Conservation (phyloP, 371 early-diverging fungal genomes). For the Funneliformis caledonium region DNA sequence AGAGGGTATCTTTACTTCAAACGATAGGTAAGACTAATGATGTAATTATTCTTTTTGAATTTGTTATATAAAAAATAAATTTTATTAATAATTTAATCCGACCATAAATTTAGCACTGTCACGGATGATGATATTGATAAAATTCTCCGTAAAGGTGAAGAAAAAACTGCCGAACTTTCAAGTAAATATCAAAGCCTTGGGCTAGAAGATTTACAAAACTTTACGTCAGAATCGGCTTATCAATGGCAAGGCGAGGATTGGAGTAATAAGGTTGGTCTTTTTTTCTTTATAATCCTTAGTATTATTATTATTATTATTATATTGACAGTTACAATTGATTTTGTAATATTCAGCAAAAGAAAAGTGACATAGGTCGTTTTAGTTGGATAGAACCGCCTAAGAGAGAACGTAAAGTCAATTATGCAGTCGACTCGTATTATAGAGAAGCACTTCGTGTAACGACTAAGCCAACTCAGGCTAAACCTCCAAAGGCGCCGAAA, state of each 20-base stretch:
- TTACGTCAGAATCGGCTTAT: conserved; percentile 80
- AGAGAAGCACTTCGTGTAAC: conserved; percentile 74
- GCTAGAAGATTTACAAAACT: conserved; percentile 88
- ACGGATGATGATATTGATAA: conserved; percentile 87
- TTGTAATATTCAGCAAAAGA: not conserved
- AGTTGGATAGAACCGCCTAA: conserved; percentile 90
- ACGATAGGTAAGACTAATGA: conserved; percentile 49
- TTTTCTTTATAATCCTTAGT: not conserved
- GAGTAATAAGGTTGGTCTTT: conserved; percentile 55
- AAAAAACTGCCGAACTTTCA: conserved; percentile 90
- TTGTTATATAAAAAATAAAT: not conserved
- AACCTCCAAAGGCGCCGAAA: conserved; percentile 69
- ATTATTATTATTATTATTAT: not conserved
- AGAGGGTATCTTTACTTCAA: conserved; percentile 77
- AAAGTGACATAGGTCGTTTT: conserved; percentile 44
- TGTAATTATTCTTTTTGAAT: not conserved
- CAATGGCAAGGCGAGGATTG: conserved; percentile 98
- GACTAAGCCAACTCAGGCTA: conserved; percentile 57
- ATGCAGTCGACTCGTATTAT: conserved; percentile 88
- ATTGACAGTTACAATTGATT: not conserved
- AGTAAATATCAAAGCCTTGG: conserved; percentile 86
- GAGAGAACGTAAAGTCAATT: conserved; percentile 86
- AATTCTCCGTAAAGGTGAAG: conserved; percentile 84
- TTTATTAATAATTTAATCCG: not conserved
- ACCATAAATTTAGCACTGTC: conserved; percentile 45